Percentiles rank a stretch among this genome's conserved stretches.
phyloP scores from a whole-genome alignment of 331 rosid species.

The Prunus yedoensis region DNA sequence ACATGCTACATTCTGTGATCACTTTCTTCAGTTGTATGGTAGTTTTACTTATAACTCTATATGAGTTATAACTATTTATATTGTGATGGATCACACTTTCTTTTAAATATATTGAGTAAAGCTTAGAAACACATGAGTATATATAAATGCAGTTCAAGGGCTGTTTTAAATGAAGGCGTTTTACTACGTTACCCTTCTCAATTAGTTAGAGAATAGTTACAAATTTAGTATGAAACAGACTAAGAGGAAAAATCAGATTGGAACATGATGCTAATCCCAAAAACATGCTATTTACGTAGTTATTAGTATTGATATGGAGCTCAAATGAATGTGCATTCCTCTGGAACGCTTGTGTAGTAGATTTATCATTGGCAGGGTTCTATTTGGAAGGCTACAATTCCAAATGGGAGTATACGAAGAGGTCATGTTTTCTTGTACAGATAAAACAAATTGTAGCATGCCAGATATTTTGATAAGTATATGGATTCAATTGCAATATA shows the following conservation, averaged over 20 bases:
- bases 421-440: neutral
- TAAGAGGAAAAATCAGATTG: neutral
- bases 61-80: neutral
- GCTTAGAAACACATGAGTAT: no score
- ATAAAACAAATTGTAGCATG: neutral
- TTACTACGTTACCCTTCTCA: neutral
- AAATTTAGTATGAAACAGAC: constrained; percentile 1
- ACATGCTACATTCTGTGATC: neutral
- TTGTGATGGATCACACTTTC: neutral
- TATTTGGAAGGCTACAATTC: neutral
- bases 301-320: neutral
- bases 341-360: neutral
- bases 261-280: no score
- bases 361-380: neutral
- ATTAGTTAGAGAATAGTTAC: neutral
- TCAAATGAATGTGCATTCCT: neutral
- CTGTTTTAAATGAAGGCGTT: neutral
- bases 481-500: neutral
- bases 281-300: neutral
- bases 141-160: neutral
- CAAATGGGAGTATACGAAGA: neutral
- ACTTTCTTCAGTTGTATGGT: neutral
- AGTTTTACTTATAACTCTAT: neutral
- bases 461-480: neutral
- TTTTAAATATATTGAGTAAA: neutral